Conservation (phyloP, 2,329 filamentous ascomycete species). For the Paracorniculantispora psalliotae region DNA sequence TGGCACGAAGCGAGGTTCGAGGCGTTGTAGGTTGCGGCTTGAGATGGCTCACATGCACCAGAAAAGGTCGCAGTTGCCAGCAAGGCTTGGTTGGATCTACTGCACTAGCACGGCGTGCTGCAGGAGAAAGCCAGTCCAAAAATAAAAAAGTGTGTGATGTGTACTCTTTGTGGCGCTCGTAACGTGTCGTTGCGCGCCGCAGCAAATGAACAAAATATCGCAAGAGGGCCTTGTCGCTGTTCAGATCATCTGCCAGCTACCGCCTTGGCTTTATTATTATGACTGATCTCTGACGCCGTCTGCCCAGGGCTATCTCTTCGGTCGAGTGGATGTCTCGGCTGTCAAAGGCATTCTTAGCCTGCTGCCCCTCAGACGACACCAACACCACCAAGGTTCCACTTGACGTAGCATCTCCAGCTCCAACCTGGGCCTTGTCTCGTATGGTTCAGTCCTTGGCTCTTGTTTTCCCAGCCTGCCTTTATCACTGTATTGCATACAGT, state of each 20-base stretch:
- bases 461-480: neutral
- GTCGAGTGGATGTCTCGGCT: conserved; percentile 15
- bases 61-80: neutral
- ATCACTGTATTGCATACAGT: no score
- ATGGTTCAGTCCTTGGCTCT: neutral
- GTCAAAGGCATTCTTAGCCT: neutral
- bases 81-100: neutral
- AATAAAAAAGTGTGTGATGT: neutral
- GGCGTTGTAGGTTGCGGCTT: neutral
- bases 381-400: conserved; percentile 4
- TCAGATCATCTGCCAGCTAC: neutral
- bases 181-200: neutral
- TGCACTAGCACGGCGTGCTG: neutral
- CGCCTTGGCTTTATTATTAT: neutral
- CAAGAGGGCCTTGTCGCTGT: neutral
- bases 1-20: conserved; percentile 2
- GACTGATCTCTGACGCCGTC: neutral
- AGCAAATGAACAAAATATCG: neutral
- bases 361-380: neutral
- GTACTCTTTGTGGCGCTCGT: conserved; percentile 1
- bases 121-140: neutral
- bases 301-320: conserved; percentile 3
- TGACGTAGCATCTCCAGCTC: conserved; percentile 5
- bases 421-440: neutral
- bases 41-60: conserved; percentile 2